Conservation (phyloP, 129 eudicot genomes). For the Mikania micrantha region DNA sequence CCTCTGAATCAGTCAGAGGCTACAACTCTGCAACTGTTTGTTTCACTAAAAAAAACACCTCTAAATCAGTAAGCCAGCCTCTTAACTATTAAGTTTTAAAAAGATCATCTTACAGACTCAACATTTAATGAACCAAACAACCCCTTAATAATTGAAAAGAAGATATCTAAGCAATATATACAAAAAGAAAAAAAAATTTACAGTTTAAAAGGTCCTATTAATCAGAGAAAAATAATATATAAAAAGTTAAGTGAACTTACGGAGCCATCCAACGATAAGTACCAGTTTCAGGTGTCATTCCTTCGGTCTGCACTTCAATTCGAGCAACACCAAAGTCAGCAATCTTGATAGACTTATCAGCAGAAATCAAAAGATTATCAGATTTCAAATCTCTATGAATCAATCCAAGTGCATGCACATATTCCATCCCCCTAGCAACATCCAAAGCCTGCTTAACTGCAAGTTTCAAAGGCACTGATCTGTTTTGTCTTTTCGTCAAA, state of each 20-base stretch:
- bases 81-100: too few relatives aligned
- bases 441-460: constrained; percentile 99
- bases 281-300: constrained; percentile 99
- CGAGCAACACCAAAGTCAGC: constrained; percentile 99
- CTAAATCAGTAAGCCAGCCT: too few relatives aligned
- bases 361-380: constrained; percentile 80
- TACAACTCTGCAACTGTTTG: too few relatives aligned
- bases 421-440: constrained; percentile 97
- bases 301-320: constrained; percentile 98
- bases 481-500: constrained; percentile 68
- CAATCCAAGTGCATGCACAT: constrained; percentile 86
- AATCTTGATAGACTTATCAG: constrained; percentile 91
- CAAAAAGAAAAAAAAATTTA: not conserved
- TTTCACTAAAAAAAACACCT: too few relatives aligned
- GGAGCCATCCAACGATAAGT: constrained; percentile 99
- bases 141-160: too few relatives aligned
- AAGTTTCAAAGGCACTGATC: constrained; percentile 79
- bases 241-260: constrained; percentile 40
- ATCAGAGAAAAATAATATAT: not conserved
- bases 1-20: too few relatives aligned
- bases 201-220: not conserved
- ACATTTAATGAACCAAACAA: too few relatives aligned
- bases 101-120: too few relatives aligned
- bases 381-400: constrained; percentile 94
- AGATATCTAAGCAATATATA: not conserved